Evolutionary conservation across 2,329 filamentous ascomycete species (phyloP), one percentile per base, ranked within the genome.

Genomic region (Exophiala calicioides): DNA sequence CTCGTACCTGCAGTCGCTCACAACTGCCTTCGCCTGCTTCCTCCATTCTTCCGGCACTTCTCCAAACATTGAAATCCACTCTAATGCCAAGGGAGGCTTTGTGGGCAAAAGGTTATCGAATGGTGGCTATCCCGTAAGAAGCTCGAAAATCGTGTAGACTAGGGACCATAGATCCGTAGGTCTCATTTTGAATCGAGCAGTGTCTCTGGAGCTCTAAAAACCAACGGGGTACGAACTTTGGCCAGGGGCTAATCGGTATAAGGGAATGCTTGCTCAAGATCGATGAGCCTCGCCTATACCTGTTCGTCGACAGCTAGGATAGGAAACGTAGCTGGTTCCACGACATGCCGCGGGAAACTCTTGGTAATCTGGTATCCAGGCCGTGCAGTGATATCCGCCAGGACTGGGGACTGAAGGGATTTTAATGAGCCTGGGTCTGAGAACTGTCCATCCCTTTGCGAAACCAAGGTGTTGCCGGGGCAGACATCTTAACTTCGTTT

Each of bases 41-140:
- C 37, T 50, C 55, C 55, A 56, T 47, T 54, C 40, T 40, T 52
- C 44, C 12, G 50, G 53, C 16, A 56, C 16, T 30, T 54, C 44
- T 36, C 44, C 53, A 43, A 56, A 50, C 50, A 49, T 58, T 39
- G 55, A 46, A 44, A 58, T 44, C 52, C 54, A 55, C 30, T 57
- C 47, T 33, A 38, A 46, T 41, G 55, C 41, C 19, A 55, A 47
- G n/a, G 36, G 35, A 49, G 50, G 44, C 43, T 47, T 54, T 13
- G 46, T 39, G 12, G 47, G 47, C 47, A 51, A 44, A 5, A 58
- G 18, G 31, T 54, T 58, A 34, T 54, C 50, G 40, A 58, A 58
- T 42, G 55, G 55, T 24, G 53, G 50, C 19, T 58, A 47, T 38
- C 55, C 55, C n/a, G 50, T 46, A 29, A 56, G 37, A 32, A 58